Conservation (phyloP, 805 yeast species). For the Brettanomyces naardenensis region DNA sequence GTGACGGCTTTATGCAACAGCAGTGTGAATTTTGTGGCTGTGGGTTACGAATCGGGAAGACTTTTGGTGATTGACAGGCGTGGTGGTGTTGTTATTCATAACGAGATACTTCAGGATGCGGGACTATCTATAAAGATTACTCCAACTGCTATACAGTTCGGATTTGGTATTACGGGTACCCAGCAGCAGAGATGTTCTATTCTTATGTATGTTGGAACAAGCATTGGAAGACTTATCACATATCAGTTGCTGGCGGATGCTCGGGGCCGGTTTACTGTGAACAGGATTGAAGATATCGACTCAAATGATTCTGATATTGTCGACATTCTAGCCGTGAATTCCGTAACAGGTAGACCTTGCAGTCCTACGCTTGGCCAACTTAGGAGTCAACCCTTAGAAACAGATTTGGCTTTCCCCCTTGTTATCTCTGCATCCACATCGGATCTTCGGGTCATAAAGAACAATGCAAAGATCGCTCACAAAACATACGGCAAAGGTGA, state of each 20-base stretch:
- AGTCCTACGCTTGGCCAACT: conserved; percentile 55
- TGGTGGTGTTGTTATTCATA: conserved; percentile 47
- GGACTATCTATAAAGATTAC: conserved; percentile 21
- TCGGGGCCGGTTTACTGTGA: conserved; percentile 54
- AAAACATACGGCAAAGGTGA: conserved; percentile 48
- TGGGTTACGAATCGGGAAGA: conserved; percentile 73
- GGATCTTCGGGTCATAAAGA: conserved; percentile 56
- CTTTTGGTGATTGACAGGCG: conserved; percentile 70
- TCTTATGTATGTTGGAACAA: conserved; percentile 67
- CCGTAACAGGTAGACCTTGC: conserved; percentile 55
- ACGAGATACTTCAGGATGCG: conserved; percentile 21
- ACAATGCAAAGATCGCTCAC: conserved; percentile 58
- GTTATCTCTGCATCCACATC: conserved; percentile 45
- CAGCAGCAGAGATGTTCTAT: conserved; percentile 53
- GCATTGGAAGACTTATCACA: conserved; percentile 58
- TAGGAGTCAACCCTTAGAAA: conserved; percentile 27
- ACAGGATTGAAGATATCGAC: conserved; percentile 38
- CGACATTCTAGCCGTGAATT: conserved; percentile 49
- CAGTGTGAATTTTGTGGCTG: conserved; percentile 75
- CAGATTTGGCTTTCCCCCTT: conserved; percentile 55
- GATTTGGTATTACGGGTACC: conserved; percentile 46
- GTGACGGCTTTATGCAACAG: conserved; percentile 62
- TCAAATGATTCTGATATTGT: conserved; percentile 46
- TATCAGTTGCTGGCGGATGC: conserved; percentile 58
- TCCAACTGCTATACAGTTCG: conserved; percentile 62